Conservation (phyloP, 352 stramenopile genomes). For the Phytophthora fragariae region DNA sequence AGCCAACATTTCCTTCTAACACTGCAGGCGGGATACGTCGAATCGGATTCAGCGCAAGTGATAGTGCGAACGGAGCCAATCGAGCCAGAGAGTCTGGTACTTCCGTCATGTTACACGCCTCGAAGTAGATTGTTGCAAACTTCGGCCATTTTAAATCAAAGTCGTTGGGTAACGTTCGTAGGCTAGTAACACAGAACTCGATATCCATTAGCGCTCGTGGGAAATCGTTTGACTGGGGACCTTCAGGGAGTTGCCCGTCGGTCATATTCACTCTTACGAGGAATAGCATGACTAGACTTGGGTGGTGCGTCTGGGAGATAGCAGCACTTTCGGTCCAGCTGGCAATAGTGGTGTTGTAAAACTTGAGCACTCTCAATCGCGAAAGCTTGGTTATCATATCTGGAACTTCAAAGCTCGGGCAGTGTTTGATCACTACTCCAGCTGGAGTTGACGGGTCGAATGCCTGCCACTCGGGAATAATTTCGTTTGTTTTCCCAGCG, state of each 20-base stretch:
- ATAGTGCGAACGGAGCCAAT: conserved; percentile 16
- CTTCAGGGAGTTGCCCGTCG: conserved; percentile 35
- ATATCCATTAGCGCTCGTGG: conserved; percentile 42
- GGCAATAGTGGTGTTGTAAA: conserved; percentile 49
- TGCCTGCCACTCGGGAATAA: conserved; percentile 8
- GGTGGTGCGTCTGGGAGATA: conserved; percentile 36
- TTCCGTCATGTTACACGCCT: conserved; percentile 10
- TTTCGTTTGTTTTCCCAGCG: not conserved
- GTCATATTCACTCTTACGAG: conserved; percentile 44
- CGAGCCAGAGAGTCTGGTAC: conserved; percentile 15
- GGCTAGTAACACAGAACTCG: conserved; percentile 41
- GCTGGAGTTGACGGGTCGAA: conserved; percentile 31
- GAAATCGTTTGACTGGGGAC: conserved; percentile 37
- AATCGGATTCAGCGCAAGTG: conserved; percentile 28
- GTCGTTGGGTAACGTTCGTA: conserved; percentile 41
- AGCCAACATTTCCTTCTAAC: not conserved
- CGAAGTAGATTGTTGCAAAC: conserved; percentile 19
- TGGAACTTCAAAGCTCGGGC: conserved; percentile 41
- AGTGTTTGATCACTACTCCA: conserved; percentile 38
- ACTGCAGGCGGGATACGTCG: conserved; percentile 3
- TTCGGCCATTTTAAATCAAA: conserved; percentile 45
- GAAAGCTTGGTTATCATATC: conserved; percentile 36
- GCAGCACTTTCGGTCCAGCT: conserved; percentile 38
- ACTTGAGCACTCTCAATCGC: conserved; percentile 33
- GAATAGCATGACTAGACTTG: conserved; percentile 44